phyloP scores from a whole-genome alignment of 1,139 yeast genomes.

The Zygosaccharomyces sapae region DNA sequence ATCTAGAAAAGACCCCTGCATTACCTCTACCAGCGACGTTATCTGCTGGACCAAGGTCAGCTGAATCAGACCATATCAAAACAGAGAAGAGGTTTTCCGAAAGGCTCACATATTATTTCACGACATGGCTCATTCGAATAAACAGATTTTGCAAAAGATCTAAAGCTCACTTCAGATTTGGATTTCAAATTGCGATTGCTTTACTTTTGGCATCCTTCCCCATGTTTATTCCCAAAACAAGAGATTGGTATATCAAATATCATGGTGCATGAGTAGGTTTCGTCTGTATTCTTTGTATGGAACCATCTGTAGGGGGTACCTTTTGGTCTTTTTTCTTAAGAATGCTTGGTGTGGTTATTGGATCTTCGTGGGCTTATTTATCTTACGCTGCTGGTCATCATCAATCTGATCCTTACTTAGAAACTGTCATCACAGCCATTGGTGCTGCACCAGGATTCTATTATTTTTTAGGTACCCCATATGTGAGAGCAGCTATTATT shows the following conservation, averaged over 20 bases:
- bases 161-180: constrained; percentile 42
- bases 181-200: constrained; percentile 44
- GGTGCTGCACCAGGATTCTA: constrained; percentile 47
- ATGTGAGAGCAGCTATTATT: constrained; percentile 48
- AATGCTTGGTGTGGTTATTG: constrained; percentile 44
- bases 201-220: constrained; percentile 47
- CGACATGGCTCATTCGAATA: constrained; percentile 13
- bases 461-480: constrained; percentile 43
- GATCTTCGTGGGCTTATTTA: constrained; percentile 48
- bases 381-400: constrained; percentile 43
- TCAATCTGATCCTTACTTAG: constrained; percentile 42
- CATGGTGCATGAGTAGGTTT: constrained; percentile 53
- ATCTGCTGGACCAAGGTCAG: neutral
- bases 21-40: constrained; percentile 15
- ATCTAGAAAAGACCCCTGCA: constrained; percentile 3
- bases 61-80: neutral
- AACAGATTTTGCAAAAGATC: constrained; percentile 28
- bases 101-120: constrained; percentile 6
- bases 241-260: constrained; percentile 44
- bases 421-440: constrained; percentile 41
- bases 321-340: constrained; percentile 45
- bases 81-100: neutral
- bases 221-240: constrained; percentile 43
- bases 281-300: constrained; percentile 47
- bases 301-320: constrained; percentile 51